Evolutionary conservation across 2,329 filamentous ascomycete species (phyloP).

Genomic region (Bisporella sp.): DNA sequence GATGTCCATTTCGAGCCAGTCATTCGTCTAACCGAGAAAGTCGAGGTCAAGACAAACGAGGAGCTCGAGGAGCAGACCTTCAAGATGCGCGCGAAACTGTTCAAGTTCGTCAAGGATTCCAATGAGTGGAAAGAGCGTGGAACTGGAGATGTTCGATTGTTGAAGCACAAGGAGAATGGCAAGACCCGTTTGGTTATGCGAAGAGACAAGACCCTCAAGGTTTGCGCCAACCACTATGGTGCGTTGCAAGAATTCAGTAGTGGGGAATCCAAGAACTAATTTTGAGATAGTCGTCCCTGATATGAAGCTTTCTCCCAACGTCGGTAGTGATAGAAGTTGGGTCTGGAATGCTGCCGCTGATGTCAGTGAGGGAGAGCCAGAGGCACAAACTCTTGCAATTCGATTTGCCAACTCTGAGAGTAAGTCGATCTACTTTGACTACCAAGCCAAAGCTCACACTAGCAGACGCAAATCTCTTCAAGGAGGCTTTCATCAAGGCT

Average conservation of each 20-base stretch:
- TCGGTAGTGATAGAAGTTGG: slow-evolving; percentile 97
- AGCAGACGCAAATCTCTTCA: slow-evolving; percentile 90
- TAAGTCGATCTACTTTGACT: slow-evolving; percentile 40
- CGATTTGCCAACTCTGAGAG: slow-evolving; percentile 97
- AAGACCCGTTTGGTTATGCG: slow-evolving; percentile 98
- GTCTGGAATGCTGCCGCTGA: slow-evolving; percentile 98
- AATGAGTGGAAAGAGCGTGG: slow-evolving; percentile 99
- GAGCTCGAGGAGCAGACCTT: slow-evolving; percentile 95
- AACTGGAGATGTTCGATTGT: slow-evolving; percentile 88
- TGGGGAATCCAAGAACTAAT: slow-evolving; percentile 9
- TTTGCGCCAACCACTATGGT: slow-evolving; percentile 99
- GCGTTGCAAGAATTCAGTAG: slow-evolving; percentile 33
- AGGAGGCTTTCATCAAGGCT: slow-evolving; percentile 94
- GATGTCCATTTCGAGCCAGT: slow-evolving; percentile 98
- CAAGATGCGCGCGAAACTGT: slow-evolving; percentile 99
- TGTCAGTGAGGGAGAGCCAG: slow-evolving; percentile 95
- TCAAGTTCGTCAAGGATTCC: slow-evolving; percentile 89
- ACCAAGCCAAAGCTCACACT: slow-evolving; percentile 15
- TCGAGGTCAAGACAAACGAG: slow-evolving; percentile 97
- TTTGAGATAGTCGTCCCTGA: slow-evolving; percentile 72
- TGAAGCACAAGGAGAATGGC: slow-evolving; percentile 98
- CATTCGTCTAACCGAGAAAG: slow-evolving; percentile 90
- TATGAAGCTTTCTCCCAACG: slow-evolving; percentile 98
- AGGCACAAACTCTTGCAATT: slow-evolving; percentile 92
- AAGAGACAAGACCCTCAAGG: slow-evolving; percentile 98